phyloP scores from a whole-genome alignment of 352 stramenopile genomes.

The Phytophthora colocasiae region DNA sequence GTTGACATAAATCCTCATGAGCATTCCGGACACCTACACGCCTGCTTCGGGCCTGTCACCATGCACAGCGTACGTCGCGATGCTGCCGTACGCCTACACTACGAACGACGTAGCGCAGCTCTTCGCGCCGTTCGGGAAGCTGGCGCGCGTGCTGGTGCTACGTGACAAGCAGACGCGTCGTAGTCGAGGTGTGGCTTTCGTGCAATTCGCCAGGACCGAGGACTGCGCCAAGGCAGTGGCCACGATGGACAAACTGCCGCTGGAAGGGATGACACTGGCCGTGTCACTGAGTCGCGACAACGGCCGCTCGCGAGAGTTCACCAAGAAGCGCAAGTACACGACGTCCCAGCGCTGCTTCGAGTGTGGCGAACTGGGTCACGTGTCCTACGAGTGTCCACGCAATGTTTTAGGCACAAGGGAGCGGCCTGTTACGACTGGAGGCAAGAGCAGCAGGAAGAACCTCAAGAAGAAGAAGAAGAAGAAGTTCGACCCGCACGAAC shows the following conservation, averaged over 20 bases:
- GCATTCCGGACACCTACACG: neutral
- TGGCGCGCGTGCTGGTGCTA: slow-evolving; percentile 80
- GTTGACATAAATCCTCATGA: neutral
- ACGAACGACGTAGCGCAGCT: slow-evolving; percentile 90
- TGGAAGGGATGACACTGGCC: slow-evolving; percentile 71
- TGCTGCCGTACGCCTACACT: slow-evolving; percentile 90
- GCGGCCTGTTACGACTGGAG: slow-evolving; percentile 46
- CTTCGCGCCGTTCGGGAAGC: slow-evolving; percentile 76
- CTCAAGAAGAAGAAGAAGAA: slow-evolving; percentile 79
- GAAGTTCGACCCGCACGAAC: slow-evolving; percentile 64
- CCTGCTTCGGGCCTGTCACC: slow-evolving; percentile 19
- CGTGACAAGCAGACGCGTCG: slow-evolving; percentile 76
- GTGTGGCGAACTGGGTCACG: slow-evolving; percentile 77
- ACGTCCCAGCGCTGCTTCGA: slow-evolving; percentile 81
- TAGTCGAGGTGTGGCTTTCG: slow-evolving; percentile 83
- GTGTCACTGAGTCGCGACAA: slow-evolving; percentile 84
- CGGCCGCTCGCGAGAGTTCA: slow-evolving; percentile 77
- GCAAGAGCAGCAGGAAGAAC: slow-evolving; percentile 62
- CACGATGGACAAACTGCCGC: slow-evolving; percentile 61
- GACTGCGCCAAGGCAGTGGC: slow-evolving; percentile 63
- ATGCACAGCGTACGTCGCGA: slow-evolving; percentile 86
- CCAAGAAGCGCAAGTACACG: slow-evolving; percentile 83
- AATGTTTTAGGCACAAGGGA: slow-evolving; percentile 83
- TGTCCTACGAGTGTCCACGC: slow-evolving; percentile 85
- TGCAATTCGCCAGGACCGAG: slow-evolving; percentile 81